These are phyloP conservation scores for Ustilago esculenta DNA, from an alignment of 1,284 basidiomycete species.

Conservation along the genomic window DNA sequence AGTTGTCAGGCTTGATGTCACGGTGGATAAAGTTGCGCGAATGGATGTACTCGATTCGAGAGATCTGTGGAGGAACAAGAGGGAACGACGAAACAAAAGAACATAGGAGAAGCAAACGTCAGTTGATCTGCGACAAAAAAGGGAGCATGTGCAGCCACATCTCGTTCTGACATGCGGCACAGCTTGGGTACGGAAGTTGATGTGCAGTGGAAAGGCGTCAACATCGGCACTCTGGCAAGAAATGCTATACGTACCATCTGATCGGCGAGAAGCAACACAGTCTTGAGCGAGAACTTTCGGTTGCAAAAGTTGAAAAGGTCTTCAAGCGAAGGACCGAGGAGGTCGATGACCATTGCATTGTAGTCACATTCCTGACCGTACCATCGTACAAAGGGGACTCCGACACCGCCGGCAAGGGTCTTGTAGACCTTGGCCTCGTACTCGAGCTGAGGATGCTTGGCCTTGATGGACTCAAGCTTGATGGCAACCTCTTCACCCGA, in stretches of 20 bases:
- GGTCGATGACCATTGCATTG: slow-evolving; percentile 99
- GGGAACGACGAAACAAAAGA: background rate
- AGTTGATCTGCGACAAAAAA: slow-evolving; percentile 4
- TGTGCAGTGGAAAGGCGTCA: too few species aligned
- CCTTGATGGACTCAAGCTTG: slow-evolving; percentile 99
- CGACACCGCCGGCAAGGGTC: slow-evolving; percentile 96
- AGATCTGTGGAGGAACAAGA: slow-evolving; percentile 75
- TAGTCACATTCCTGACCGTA: slow-evolving; percentile 99
- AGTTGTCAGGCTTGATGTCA: slow-evolving; percentile 99
- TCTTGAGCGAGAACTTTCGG: slow-evolving; percentile 97
- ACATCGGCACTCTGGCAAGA: too few species aligned
- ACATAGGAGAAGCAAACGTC: background rate
- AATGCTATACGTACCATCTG: slow-evolving; percentile 78
- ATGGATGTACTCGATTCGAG: slow-evolving; percentile 98
- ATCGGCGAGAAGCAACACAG: slow-evolving; percentile 93
- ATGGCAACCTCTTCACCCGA: slow-evolving; percentile 99
- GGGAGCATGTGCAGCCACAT: too few species aligned
- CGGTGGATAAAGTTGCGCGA: slow-evolving; percentile 99
- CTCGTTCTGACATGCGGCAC: too few species aligned
- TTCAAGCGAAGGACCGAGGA: slow-evolving; percentile 95
- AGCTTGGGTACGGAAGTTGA: background rate
- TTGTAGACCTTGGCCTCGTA: slow-evolving; percentile 78
- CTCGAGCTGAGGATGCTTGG: slow-evolving; percentile 99
- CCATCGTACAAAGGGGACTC: slow-evolving; percentile 97
- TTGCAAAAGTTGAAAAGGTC: slow-evolving; percentile 99